phyloP scores from a whole-genome alignment of 495 filamentous ascomycete genomes.

The Neurospora sp. region DNA sequence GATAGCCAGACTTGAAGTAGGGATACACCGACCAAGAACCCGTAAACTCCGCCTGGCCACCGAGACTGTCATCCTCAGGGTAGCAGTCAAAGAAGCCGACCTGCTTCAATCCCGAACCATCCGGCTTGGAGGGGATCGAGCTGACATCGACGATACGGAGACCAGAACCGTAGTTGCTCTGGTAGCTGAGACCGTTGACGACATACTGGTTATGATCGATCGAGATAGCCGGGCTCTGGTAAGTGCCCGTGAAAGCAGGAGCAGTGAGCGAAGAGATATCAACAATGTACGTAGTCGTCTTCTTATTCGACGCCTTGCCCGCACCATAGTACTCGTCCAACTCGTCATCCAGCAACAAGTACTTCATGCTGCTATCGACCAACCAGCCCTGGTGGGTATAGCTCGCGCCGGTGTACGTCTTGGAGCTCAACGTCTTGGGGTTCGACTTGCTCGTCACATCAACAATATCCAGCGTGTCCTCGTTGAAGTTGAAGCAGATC shows the following conservation, averaged over 20 bases:
- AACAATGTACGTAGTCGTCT: slow-evolving; percentile 45
- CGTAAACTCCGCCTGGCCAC: slow-evolving; percentile 43
- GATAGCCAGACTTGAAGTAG: slow-evolving; percentile 45
- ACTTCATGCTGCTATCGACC: slow-evolving; percentile 43
- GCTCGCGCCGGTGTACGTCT: slow-evolving; percentile 41
- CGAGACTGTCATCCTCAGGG: slow-evolving; percentile 46
- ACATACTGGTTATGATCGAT: slow-evolving; percentile 57
- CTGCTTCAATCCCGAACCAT: slow-evolving; percentile 40
- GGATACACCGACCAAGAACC: slow-evolving; percentile 50
- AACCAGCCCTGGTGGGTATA: slow-evolving; percentile 56
- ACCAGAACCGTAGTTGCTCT: slow-evolving; percentile 49
- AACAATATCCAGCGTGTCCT: slow-evolving; percentile 33
- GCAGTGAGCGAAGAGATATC: slow-evolving; percentile 38
- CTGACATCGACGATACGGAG: slow-evolving; percentile 46
- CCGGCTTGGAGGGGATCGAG: slow-evolving; percentile 39
- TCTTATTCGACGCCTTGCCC: slow-evolving; percentile 35
- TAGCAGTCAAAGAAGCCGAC: slow-evolving; percentile 48
- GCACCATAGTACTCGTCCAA: slow-evolving; percentile 42
- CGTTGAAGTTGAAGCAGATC: slow-evolving; percentile 52
- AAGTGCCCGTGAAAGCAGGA: slow-evolving; percentile 45
- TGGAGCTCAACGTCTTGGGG: slow-evolving; percentile 41
- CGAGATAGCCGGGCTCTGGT: slow-evolving; percentile 32
- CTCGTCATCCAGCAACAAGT: slow-evolving; percentile 51
- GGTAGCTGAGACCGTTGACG: slow-evolving; percentile 40
- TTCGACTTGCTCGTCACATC: slow-evolving; percentile 44